Evolutionary conservation across 192 early-diverging fungal genomes (phyloP).

Genomic region (Backusella parvicylindrica): DNA sequence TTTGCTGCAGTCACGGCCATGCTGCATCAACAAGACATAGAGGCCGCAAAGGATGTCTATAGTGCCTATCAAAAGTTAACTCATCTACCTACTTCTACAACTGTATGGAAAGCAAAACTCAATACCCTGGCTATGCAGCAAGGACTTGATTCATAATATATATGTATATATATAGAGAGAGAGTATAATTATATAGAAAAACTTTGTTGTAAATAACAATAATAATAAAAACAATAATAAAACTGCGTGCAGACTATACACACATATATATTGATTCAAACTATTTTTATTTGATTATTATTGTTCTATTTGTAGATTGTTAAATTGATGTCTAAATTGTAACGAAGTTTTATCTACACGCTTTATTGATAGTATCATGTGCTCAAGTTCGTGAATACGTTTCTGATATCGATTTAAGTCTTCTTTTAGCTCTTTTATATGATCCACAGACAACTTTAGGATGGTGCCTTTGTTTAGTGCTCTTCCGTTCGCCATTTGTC

Average conservation of each 20-base stretch:
- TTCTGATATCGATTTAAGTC: conserved; percentile 24
- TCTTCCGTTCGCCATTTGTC: conserved; percentile 11
- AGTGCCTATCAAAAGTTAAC: neutral
- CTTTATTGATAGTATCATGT: conserved; percentile 13
- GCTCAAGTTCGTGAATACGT: conserved; percentile 21
- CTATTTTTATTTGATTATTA: neutral
- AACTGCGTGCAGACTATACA: neutral
- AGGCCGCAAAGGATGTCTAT: neutral
- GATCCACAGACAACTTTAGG: conserved; percentile 32
- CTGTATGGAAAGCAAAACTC: neutral
- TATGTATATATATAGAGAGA: neutral
- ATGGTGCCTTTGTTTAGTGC: conserved; percentile 35
- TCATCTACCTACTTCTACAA: neutral
- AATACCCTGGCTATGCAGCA: conserved; percentile 1
- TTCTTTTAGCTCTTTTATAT: conserved; percentile 29
- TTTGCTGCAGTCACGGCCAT: conserved; percentile 1
- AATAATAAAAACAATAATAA: neutral
- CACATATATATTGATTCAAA: neutral
- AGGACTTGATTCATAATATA: neutral
- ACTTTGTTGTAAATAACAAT: neutral
- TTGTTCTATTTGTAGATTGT: conserved; percentile 6
- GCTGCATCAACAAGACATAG: neutral
- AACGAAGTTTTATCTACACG: neutral
- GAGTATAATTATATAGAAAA: neutral
- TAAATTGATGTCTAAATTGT: conserved; percentile 14